phyloP scores from a whole-genome alignment of 768 basidiomycete species.

The Gymnopilus junonius region DNA sequence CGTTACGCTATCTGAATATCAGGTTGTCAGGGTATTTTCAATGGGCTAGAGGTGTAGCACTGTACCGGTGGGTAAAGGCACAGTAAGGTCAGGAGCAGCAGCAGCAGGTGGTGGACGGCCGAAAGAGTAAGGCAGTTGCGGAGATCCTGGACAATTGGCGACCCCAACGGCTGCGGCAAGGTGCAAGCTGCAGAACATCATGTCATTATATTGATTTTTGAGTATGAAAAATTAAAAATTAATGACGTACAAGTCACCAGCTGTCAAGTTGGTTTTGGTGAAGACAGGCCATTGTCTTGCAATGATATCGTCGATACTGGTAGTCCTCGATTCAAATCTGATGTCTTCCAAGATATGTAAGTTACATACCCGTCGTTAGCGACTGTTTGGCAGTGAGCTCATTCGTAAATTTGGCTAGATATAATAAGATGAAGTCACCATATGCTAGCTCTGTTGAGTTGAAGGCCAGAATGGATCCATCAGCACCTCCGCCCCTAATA shows the following conservation, averaged over 20 bases:
- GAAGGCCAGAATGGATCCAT: slow-evolving; percentile 31
- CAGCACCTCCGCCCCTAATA: slow-evolving; percentile 29
- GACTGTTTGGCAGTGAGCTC: background rate
- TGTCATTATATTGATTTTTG: too few relatives aligned
- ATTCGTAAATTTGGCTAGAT: background rate
- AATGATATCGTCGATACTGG: slow-evolving; percentile 21
- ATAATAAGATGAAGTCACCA: background rate
- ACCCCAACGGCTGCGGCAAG: slow-evolving; percentile 30
- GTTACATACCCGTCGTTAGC: slow-evolving; percentile 23
- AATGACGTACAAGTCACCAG: slow-evolving; percentile 21
- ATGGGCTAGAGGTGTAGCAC: background rate
- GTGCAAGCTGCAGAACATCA: slow-evolving; percentile 16
- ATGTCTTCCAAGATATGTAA: background rate
- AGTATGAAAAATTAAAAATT: background rate
- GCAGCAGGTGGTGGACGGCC: slow-evolving; percentile 30
- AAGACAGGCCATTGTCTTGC: slow-evolving; percentile 19
- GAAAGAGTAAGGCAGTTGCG: slow-evolving; percentile 33
- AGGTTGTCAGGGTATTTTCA: background rate
- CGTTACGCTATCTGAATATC: slow-evolving; percentile 23
- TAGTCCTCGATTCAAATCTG: background rate
- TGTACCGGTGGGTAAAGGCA: slow-evolving; percentile 20
- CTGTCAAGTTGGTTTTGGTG: slow-evolving; percentile 12
- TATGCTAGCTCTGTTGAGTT: slow-evolving; percentile 24
- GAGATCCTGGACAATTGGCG: slow-evolving; percentile 40
- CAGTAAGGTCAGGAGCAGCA: slow-evolving; percentile 26